Base-by-base conservation (phyloP, 2,329 filamentous ascomycete genomes). In the Penicillium sp. region DNA sequence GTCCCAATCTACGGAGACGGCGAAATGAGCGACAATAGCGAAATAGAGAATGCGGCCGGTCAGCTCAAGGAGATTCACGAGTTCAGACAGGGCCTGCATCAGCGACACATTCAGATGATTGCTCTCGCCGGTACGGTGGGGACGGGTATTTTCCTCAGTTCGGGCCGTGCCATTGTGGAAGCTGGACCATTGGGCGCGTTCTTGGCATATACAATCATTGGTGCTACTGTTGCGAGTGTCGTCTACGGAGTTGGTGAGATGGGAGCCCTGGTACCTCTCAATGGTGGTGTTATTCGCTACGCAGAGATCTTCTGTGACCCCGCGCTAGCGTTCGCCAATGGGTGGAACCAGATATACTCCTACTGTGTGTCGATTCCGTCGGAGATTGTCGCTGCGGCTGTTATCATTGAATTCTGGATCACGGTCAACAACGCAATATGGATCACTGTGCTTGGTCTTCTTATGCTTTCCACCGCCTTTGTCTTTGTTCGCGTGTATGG, bases 391-490 rank as follows among this genome's bases (percentile, higher is more conserved):
- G 66, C 66, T 0, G 60, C 64, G 2, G 61, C 65, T 6, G 58
- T 69, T 2, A 59, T 60, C 10, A 52, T 60, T 12, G 56, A 52
- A 24, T 68, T 66, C 32, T 73, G 69, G 69, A 67, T 72, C 39
- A 76, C 77, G 3, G 63, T 79, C 32, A 77, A 73, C 57, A 71
- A 75, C 1, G 69, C 56, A 2, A 53, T 71, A 9, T 73, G 68
- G 66, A 69, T 72, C 17, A 64, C 66, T 1, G 53, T 71, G 3
- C 72, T 73, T 37, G 68, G 69, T 3, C 19, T 63, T 4, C 26
- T 71, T 6, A 68, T 67, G 43, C 54, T 72, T 17, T 33, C 62
- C 1, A 64, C 69, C 0, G 64, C 64, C 2, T 58, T 72, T 13
- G 53, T 64, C 2, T 69, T 69, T 32, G 64, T 72, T 17, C 60